Conservation (phyloP, 2,329 filamentous ascomycete genomes). For the Ophiostoma sp. region DNA sequence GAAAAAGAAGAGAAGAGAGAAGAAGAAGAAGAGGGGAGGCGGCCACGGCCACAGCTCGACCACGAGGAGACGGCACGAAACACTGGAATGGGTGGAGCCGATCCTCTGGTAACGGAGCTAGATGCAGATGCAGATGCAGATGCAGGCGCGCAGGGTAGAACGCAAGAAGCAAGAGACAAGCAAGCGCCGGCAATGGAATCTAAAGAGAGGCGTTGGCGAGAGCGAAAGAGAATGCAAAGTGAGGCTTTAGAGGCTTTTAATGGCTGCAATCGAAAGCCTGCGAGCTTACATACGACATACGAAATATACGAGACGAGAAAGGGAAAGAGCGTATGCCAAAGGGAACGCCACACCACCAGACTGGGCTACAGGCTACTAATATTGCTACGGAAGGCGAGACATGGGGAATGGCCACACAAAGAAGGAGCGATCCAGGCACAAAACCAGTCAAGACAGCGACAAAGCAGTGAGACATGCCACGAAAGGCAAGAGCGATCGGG, state of each 20-base stretch:
- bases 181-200: neutral
- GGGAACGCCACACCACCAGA: neutral
- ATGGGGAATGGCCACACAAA: neutral
- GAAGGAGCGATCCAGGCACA: slow-evolving; percentile 11
- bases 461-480: neutral
- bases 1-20: neutral
- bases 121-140: neutral
- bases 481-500: neutral
- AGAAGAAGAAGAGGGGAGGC: neutral
- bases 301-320: neutral
- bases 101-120: slow-evolving; percentile 10
- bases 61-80: neutral
- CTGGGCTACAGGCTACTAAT: neutral
- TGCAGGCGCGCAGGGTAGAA: neutral
- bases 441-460: neutral
- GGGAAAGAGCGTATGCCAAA: neutral
- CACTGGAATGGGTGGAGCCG: neutral
- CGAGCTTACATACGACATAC: neutral
- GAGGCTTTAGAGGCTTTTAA: neutral
- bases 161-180: neutral
- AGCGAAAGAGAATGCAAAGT: neutral
- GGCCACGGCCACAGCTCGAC: neutral
- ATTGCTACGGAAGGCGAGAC: neutral
- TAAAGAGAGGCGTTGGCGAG: neutral
- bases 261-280: neutral